These are phyloP conservation scores for Obba rivulosa DNA, from an alignment of 768 basidiomycete species.

Conservation along the genomic window DNA sequence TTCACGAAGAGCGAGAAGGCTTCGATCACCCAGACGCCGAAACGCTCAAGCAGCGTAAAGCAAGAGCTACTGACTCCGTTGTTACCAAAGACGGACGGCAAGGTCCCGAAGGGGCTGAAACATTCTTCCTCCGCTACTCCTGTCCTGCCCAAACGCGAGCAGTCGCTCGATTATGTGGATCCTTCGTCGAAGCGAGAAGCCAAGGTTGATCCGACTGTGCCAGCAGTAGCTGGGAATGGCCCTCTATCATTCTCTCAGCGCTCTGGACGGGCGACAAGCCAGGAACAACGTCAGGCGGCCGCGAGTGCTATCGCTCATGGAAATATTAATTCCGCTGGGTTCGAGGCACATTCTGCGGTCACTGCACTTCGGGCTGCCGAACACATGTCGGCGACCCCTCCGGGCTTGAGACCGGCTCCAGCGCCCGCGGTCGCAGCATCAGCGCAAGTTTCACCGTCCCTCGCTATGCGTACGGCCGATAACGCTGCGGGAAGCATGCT, in stretches of 20 bases:
- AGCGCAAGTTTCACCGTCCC: neutral
- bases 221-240: no score
- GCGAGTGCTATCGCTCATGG: no score
- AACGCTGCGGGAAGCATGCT: no score
- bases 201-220: neutral
- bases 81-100: slow-evolving; percentile 1
- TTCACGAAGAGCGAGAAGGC: no score
- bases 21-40: neutral
- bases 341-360: neutral
- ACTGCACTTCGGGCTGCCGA: neutral
- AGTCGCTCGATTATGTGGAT: neutral
- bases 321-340: no score
- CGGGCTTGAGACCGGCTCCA: neutral
- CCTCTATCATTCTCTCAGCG: no score
- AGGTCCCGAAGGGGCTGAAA: no score
- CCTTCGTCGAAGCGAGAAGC: neutral
- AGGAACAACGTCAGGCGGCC: no score
- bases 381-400: neutral
- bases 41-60: neutral
- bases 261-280: no score
- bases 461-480: no score
- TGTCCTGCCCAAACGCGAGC: neutral
- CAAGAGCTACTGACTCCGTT: neutral
- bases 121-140: neutral
- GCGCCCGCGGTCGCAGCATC: neutral